Evolutionary conservation across 2,329 filamentous ascomycete genomes (phyloP).

Genomic region (Didymella pomorum): DNA sequence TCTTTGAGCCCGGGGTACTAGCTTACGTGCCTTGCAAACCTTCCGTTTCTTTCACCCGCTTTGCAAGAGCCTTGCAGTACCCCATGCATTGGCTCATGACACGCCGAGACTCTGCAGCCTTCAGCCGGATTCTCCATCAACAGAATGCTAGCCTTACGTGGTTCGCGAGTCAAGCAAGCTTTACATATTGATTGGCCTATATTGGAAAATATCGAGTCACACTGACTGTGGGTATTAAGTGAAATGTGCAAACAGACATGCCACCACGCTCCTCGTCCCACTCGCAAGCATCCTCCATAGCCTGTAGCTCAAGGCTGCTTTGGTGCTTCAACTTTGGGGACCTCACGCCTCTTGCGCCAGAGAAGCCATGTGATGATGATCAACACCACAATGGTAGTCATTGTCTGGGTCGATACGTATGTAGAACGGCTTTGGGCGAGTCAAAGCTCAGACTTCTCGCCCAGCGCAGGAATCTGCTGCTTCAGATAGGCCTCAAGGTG

Average conservation of each 20-base stretch:
- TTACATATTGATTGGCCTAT: not conserved
- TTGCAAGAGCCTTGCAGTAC: too few relatives aligned
- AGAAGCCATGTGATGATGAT: constrained; percentile 37
- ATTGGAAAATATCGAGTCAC: not conserved
- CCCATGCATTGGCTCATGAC: too few relatives aligned
- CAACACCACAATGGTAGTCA: constrained; percentile 36
- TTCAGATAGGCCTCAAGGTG: constrained; percentile 75
- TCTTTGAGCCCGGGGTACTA: too few relatives aligned
- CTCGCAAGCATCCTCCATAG: not conserved
- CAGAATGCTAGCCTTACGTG: too few relatives aligned
- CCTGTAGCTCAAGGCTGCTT: not conserved
- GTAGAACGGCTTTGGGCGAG: constrained; percentile 24
- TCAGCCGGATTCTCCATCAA: too few relatives aligned
- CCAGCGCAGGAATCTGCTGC: constrained; percentile 60
- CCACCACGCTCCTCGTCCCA: not conserved
- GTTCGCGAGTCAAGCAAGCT: not conserved
- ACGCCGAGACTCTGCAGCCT: too few relatives aligned
- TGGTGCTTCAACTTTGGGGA: not conserved
- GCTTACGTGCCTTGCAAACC: too few relatives aligned
- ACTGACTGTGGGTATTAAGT: constrained; percentile 9
- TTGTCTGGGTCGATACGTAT: constrained; percentile 20
- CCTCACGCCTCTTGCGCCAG: constrained; percentile 32
- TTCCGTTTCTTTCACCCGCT: too few relatives aligned
- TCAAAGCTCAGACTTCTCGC: constrained; percentile 48
- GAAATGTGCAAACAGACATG: not conserved